Evolutionary conservation across 805 yeast species (phyloP).

Genomic region (Kodamaea fukazawae): DNA sequence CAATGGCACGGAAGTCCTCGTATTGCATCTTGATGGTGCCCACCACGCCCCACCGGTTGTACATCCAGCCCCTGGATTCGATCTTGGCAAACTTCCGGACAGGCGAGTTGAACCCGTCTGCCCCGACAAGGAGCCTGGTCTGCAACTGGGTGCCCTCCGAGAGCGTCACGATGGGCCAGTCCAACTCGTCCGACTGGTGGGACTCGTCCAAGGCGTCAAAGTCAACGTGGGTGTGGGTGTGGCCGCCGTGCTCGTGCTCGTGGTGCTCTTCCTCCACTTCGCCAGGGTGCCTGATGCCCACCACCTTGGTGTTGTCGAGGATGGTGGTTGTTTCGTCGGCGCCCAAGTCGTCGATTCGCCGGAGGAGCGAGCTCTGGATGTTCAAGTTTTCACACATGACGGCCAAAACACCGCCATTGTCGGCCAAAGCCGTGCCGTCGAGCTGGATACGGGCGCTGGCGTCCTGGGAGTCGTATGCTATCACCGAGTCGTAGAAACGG

Average conservation of each 20-base stretch:
- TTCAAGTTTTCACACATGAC: slow-evolving; percentile 89
- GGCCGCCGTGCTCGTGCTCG: neutral
- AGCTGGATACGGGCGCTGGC: slow-evolving; percentile 64
- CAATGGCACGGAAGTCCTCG: slow-evolving; percentile 68
- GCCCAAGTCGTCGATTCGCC: slow-evolving; percentile 37
- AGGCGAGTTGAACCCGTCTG: slow-evolving; percentile 95
- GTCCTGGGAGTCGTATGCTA: slow-evolving; percentile 81
- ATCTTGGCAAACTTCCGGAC: slow-evolving; percentile 80
- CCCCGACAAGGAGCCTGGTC: slow-evolving; percentile 83
- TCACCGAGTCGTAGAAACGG: slow-evolving; percentile 75
- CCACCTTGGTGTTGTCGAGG: slow-evolving; percentile 67
- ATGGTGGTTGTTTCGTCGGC: slow-evolving; percentile 34
- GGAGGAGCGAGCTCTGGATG: slow-evolving; percentile 70
- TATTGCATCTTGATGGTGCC: slow-evolving; percentile 77
- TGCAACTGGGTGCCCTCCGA: slow-evolving; percentile 61
- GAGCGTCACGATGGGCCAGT: slow-evolving; percentile 77
- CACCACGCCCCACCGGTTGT: slow-evolving; percentile 86
- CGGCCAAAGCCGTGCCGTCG: slow-evolving; percentile 51
- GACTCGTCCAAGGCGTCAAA: slow-evolving; percentile 19
- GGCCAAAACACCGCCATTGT: slow-evolving; percentile 40
- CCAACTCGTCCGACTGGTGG: slow-evolving; percentile 27
- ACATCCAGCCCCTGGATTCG: slow-evolving; percentile 88
- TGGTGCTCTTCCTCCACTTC: slow-evolving; percentile 7
- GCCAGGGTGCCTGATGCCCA: slow-evolving; percentile 38
- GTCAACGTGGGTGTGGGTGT: slow-evolving; percentile 13